These are phyloP conservation scores for Coemansia sp. DNA, from an alignment of 192 early-diverging fungal genomes.

Conservation along the genomic window DNA sequence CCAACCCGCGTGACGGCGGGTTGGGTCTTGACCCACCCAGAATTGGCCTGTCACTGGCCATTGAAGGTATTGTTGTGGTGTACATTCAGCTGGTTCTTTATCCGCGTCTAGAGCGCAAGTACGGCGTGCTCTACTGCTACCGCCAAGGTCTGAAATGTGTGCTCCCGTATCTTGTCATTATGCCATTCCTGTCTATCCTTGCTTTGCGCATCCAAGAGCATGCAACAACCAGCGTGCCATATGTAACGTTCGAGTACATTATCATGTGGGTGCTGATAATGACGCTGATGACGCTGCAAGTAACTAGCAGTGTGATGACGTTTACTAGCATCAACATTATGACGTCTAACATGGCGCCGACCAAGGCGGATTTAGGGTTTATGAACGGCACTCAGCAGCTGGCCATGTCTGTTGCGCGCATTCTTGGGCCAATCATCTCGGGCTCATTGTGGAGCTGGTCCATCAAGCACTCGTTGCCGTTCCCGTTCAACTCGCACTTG, in stretches of 20 bases:
- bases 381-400: conserved; percentile 43
- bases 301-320: conserved; percentile 6
- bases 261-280: conserved; percentile 18
- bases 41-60: conserved; percentile 50
- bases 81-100: conserved; percentile 51
- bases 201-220: too few relatives aligned
- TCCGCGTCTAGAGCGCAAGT: conserved; percentile 32
- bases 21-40: conserved; percentile 43
- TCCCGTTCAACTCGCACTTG: too few relatives aligned
- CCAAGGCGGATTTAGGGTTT: conserved; percentile 18
- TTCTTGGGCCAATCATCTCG: conserved; percentile 21
- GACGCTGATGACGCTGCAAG: conserved; percentile 1
- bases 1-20: conserved; percentile 34
- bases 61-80: conserved; percentile 31
- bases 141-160: too few relatives aligned
- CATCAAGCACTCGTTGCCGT: conserved; percentile 19
- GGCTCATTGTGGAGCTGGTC: conserved; percentile 29
- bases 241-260: not conserved
- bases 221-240: too few relatives aligned
- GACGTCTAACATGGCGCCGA: conserved; percentile 25
- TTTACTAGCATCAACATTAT: conserved; percentile 32
- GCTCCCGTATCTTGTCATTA: too few relatives aligned
- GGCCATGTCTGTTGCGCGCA: too few relatives aligned
- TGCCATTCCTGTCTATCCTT: too few relatives aligned
- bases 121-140: conserved; percentile 46